These are phyloP conservation scores for Heterobasidion parviporum DNA, from an alignment of 1,284 basidiomycete species.

Conservation along the genomic window DNA sequence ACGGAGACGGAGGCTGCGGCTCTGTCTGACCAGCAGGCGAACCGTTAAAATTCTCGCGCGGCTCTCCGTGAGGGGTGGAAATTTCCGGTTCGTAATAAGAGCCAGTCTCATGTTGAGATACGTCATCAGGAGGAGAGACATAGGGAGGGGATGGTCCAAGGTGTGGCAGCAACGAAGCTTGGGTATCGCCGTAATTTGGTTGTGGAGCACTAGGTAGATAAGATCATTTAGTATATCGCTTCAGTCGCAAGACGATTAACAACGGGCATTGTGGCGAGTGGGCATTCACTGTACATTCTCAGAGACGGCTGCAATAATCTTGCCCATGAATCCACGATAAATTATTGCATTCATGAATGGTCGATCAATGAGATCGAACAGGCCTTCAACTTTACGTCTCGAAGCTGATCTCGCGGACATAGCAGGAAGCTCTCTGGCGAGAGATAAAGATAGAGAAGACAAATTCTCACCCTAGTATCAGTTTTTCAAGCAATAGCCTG, in stretches of 20 bases:
- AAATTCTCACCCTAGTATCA: constrained; percentile 70
- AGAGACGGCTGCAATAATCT: too few relatives aligned
- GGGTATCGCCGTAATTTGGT: constrained; percentile 47
- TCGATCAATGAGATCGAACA: too few relatives aligned
- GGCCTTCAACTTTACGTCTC: too few relatives aligned
- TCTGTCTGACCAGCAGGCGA: constrained; percentile 17
- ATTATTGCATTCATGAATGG: too few relatives aligned
- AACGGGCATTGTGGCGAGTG: neutral
- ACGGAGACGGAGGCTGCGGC: constrained; percentile 52
- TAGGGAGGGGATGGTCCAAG: constrained; percentile 41
- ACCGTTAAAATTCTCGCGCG: constrained; percentile 13
- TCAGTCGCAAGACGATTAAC: neutral
- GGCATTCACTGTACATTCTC: too few relatives aligned
- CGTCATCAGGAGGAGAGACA: constrained; percentile 13
- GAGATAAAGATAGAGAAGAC: neutral
- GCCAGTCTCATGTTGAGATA: constrained; percentile 18
- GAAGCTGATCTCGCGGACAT: too few relatives aligned
- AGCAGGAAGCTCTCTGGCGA: too few relatives aligned
- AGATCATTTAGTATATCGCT: neutral
- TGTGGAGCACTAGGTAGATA: constrained; percentile 16
- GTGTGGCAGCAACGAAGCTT: constrained; percentile 27
- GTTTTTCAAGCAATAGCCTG: constrained; percentile 66
- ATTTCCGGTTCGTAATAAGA: constrained; percentile 32
- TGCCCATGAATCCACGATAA: too few relatives aligned
- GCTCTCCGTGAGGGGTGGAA: constrained; percentile 32